Evolutionary conservation across 495 filamentous ascomycete genomes (phyloP), one percentile per base, ranked within the genome.

Genomic region (Penicillium coprophilum): DNA sequence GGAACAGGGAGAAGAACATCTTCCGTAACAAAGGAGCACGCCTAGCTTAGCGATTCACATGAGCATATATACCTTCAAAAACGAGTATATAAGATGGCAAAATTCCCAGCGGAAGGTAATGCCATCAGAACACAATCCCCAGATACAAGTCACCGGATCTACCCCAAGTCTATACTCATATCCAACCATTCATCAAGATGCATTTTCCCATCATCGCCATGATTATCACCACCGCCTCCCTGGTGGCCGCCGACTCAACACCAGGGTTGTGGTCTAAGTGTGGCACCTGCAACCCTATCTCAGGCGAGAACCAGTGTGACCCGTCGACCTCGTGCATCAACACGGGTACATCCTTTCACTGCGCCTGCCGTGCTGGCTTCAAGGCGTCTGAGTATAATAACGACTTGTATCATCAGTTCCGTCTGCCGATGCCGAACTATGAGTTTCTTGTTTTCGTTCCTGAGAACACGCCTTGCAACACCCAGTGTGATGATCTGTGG

Each of bases 301-400:
- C 74, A 3, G 74, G 74, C 47, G 55, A 72, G 44, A 77, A 77
- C 62, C 54, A 61, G 56, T 77, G 74, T 55, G 74, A 76, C 50
- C 56, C 71, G 28, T 74, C 71, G 12, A 77, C 74, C 41, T 76
- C 73, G 32, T 77, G 74, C 59, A 77, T 77, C 50, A 94, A 75
- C 54, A 83, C 87, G 0, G 86, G 87, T 30, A 83, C 74, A 41
- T 88, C 74, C 66, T 94, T 87, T 58, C 91, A 90, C 71, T 91
- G 87, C 13, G 89, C 88, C 59, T 89, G 60, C 82, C 81, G 51
- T 81, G 79, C 56, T 80, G 89, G 59, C 84, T 78, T 72, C 87
- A 94, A 58, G 85, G 83, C 55, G 83, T 74, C 71, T 11, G 27
- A 50, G 23, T 17, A 57, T 21, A 70, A 77, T 57, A 61, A 63